A percentile compares a stretch with the other conserved stretches of the same genome.
Conservation (phyloP, 2,329 filamentous ascomycete species). For the Aspergillus sp. region DNA sequence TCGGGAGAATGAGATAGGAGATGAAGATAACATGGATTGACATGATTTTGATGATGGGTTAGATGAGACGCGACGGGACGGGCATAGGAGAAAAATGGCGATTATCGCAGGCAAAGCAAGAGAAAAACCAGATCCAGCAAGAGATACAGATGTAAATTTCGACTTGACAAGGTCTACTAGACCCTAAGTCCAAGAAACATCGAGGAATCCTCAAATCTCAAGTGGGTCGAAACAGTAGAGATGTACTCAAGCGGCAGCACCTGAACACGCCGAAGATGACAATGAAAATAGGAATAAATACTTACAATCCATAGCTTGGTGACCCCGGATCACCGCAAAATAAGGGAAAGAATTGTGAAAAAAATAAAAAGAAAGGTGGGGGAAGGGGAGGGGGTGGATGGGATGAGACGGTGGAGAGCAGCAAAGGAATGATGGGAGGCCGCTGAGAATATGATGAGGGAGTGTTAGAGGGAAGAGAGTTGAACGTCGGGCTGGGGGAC, state of each 20-base stretch:
- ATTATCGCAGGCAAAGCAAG: constrained; percentile 20
- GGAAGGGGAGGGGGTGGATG: constrained; percentile 19
- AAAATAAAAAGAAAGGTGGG: constrained; percentile 22
- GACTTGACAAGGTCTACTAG: constrained; percentile 15
- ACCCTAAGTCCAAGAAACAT: constrained; percentile 18
- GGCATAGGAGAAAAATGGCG: constrained; percentile 20
- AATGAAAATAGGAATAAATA: constrained; percentile 39
- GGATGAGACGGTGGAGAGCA: constrained; percentile 32
- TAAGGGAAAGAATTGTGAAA: constrained; percentile 35
- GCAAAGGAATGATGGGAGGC: constrained; percentile 32
- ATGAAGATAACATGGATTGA: constrained; percentile 35
- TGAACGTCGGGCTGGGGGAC: constrained; percentile 26
- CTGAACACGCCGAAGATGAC: constrained; percentile 29
- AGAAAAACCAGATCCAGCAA: constrained; percentile 23
- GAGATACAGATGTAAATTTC: constrained; percentile 17
- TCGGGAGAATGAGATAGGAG: constrained; percentile 26
- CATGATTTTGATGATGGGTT: constrained; percentile 39
- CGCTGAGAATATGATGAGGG: constrained; percentile 33
- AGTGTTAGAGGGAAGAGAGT: constrained; percentile 38
- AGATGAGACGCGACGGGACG: constrained; percentile 36
- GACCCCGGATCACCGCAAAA: constrained; percentile 44
- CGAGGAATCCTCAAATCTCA: constrained; percentile 26
- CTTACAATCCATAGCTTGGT: constrained; percentile 62
- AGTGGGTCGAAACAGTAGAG: constrained; percentile 43
- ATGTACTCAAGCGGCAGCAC: constrained; percentile 38